Evolutionary conservation across 2,329 filamentous ascomycete genomes (phyloP).

Genomic region (Clonostachys rhizophaga): DNA sequence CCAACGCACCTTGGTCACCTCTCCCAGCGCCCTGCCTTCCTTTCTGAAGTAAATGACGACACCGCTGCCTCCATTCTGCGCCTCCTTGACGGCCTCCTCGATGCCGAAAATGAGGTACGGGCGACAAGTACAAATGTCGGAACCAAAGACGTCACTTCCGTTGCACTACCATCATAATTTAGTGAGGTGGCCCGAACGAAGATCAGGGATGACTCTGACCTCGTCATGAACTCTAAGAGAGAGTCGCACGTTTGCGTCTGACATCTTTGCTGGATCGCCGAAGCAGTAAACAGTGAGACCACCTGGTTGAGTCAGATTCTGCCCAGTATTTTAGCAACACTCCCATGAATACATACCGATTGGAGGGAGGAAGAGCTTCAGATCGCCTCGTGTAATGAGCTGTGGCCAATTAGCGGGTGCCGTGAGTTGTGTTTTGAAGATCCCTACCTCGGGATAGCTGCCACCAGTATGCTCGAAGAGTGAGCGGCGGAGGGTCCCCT

Average conservation of each 20-base stretch:
- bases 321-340: too few relatives aligned
- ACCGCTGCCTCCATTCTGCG: constrained; percentile 87
- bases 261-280: constrained; percentile 90
- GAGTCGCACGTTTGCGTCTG: constrained; percentile 74
- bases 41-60: constrained; percentile 99
- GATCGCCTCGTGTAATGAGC: constrained; percentile 88
- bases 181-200: not conserved
- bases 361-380: constrained; percentile 92
- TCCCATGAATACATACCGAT: constrained; percentile 53
- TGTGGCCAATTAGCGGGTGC: constrained; percentile 13
- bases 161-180: constrained; percentile 58
- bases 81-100: constrained; percentile 95
- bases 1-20: constrained; percentile 77
- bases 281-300: constrained; percentile 97
- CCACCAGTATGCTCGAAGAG: constrained; percentile 95
- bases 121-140: constrained; percentile 94
- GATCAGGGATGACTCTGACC: constrained; percentile 25
- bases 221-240: constrained; percentile 77
- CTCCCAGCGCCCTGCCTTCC: constrained; percentile 88
- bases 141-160: constrained; percentile 95
- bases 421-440: not conserved
- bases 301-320: constrained; percentile 30
- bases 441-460: constrained; percentile 75
- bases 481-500: constrained; percentile 78
- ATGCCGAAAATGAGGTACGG: constrained; percentile 97